A percentile compares a stretch with the other conserved stretches of the same genome.
Conservation (phyloP, 768 basidiomycete genomes). For the Termitomyces sp. region DNA sequence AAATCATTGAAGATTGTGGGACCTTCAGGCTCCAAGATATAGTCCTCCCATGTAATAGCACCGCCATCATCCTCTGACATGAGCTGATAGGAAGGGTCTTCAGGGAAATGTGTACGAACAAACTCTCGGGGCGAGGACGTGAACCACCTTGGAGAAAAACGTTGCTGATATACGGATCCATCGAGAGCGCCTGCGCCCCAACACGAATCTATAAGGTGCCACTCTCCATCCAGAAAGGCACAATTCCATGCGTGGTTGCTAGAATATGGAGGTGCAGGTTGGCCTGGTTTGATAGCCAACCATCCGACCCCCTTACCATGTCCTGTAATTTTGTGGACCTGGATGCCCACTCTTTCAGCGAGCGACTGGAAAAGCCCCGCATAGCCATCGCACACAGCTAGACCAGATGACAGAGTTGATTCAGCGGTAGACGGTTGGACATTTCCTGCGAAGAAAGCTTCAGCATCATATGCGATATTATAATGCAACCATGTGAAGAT, state of each 20-base stretch:
- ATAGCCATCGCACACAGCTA: constrained; percentile 47
- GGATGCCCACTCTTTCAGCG: constrained; percentile 31
- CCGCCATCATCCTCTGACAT: constrained; percentile 31
- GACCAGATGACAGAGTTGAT: constrained; percentile 32
- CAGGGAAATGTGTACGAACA: constrained; percentile 37
- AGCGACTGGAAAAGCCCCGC: constrained; percentile 36
- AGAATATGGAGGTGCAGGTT: constrained; percentile 28
- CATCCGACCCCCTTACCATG: constrained; percentile 45
- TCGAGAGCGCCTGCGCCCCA: constrained; percentile 43
- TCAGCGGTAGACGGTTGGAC: constrained; percentile 29
- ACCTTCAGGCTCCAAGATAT: constrained; percentile 34
- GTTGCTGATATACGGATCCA: constrained; percentile 25
- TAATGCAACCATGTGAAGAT: constrained; percentile 43
- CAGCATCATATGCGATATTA: constrained; percentile 40
- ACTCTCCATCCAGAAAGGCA: constrained; percentile 35
- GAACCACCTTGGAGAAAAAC: constrained; percentile 37
- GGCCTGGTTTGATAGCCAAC: constrained; percentile 21
- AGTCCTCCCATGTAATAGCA: constrained; percentile 36
- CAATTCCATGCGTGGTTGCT: constrained; percentile 47
- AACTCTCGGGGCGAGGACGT: constrained; percentile 36
- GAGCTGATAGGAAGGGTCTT: constrained; percentile 37
- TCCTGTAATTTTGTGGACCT: constrained; percentile 34
- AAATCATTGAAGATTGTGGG: constrained; percentile 31
- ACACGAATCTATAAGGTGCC: constrained; percentile 41
- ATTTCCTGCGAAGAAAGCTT: constrained; percentile 37